These are phyloP conservation scores for Hansfordia pulvinata DNA, from an alignment of 2,329 filamentous ascomycete genomes.

Conservation along the genomic window DNA sequence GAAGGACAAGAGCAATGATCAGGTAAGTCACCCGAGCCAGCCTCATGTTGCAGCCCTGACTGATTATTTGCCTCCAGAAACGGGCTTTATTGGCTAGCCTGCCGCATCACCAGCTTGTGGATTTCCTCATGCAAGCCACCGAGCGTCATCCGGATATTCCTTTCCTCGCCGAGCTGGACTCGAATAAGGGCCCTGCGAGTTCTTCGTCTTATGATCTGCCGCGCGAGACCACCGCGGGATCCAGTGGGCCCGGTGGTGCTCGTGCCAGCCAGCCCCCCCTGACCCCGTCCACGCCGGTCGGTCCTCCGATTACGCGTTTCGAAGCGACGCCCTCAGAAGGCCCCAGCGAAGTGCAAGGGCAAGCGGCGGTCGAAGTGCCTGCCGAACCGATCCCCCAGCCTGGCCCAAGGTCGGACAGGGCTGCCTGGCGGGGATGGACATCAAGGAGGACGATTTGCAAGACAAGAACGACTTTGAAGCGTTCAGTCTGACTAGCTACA, in stretches of 20 bases:
- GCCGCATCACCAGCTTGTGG: constrained; percentile 46
- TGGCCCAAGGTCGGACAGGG: constrained; percentile 18
- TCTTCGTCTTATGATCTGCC: too few relatives aligned
- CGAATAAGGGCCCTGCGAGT: too few relatives aligned
- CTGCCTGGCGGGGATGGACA: constrained; percentile 12
- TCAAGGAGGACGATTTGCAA: constrained; percentile 14
- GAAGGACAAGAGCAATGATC: constrained; percentile 21
- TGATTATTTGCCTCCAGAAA: constrained; percentile 28
- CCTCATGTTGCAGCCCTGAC: not conserved
- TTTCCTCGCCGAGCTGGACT: constrained; percentile 41
- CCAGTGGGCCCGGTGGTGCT: too few relatives aligned
- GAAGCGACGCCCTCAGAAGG: too few relatives aligned
- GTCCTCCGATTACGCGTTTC: too few relatives aligned
- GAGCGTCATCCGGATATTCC: constrained; percentile 50
- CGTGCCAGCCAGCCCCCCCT: too few relatives aligned
- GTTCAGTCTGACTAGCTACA: constrained; percentile 21
- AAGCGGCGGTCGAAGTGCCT: constrained; percentile 11
- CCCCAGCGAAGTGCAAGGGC: constrained; percentile 1
- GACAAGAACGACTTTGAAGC: constrained; percentile 18
- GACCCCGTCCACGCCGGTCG: too few relatives aligned
- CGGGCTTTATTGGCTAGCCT: constrained; percentile 48
- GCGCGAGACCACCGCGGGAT: too few relatives aligned
- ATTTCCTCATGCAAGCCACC: constrained; percentile 48
- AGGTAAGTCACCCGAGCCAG: constrained; percentile 16
- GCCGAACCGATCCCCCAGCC: constrained; percentile 13